These are phyloP conservation scores for Cetradonia linearis DNA, from an alignment of 495 filamentous ascomycete genomes.

Conservation along the genomic window DNA sequence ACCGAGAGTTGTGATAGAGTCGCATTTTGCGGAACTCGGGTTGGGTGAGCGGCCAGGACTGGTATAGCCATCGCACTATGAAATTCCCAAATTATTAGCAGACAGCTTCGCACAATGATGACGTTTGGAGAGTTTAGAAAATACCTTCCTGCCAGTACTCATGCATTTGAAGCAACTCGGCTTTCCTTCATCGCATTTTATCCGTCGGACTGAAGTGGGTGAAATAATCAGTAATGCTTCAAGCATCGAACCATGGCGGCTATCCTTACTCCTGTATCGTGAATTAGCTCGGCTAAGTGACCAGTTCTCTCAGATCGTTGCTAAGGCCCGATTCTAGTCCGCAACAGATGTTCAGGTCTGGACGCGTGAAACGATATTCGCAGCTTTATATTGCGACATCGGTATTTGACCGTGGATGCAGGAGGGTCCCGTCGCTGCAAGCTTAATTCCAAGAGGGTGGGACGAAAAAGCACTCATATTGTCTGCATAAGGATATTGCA, in stretches of 20 bases:
- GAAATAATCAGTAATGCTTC: not conserved
- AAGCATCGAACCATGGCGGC: not conserved
- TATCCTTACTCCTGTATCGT: constrained; percentile 18
- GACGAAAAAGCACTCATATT: not conserved
- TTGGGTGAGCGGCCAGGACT: not conserved
- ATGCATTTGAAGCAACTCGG: constrained; percentile 39
- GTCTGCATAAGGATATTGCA: not conserved
- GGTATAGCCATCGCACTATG: constrained; percentile 4
- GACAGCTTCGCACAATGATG: not conserved
- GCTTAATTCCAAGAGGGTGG: not conserved
- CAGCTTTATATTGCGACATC: not conserved
- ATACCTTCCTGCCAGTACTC: constrained; percentile 37
- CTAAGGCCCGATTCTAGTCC: not conserved
- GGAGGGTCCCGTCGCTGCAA: not conserved
- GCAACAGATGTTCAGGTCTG: not conserved
- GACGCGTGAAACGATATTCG: not conserved
- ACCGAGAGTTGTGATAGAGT: not conserved
- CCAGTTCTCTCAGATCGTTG: too few species aligned
- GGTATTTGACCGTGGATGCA: not conserved
- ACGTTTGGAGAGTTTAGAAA: not conserved
- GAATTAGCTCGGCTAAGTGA: not conserved
- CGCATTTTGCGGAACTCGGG: not conserved
- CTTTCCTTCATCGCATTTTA: constrained; percentile 50
- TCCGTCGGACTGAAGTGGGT: constrained; percentile 32
- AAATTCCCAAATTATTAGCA: not conserved